Percentiles rank a stretch among this genome's conserved stretches.
Conservation (phyloP, 371 early-diverging fungal species). For the Mortierella sp. region DNA sequence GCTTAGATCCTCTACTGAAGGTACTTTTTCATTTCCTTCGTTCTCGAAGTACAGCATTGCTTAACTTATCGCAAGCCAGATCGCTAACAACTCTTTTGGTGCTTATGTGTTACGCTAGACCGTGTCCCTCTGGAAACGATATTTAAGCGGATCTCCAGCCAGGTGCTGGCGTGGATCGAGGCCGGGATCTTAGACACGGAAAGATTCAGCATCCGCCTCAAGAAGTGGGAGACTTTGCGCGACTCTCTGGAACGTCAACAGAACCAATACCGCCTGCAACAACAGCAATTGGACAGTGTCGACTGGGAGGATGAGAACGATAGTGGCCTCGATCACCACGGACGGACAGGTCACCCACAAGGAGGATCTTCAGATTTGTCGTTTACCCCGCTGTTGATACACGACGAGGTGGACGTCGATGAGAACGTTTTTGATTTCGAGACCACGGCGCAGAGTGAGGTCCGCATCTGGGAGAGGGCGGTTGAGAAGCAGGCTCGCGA, state of each 20-base stretch:
- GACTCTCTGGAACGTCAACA: slow-evolving; percentile 20
- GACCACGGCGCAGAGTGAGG: slow-evolving; percentile 16
- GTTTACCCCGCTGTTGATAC: slow-evolving; percentile 34
- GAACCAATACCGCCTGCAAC: slow-evolving; percentile 14
- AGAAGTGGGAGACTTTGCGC: slow-evolving; percentile 24
- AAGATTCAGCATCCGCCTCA: slow-evolving; percentile 31
- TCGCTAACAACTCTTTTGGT: not conserved
- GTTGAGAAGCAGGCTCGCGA: slow-evolving; percentile 20
- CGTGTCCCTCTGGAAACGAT: slow-evolving; percentile 32
- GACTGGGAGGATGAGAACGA: not conserved
- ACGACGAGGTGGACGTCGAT: slow-evolving; percentile 42
- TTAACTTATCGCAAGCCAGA: not conserved
- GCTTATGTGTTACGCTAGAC: not conserved
- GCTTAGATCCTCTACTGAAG: slow-evolving; percentile 22
- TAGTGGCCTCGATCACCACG: not conserved
- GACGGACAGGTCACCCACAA: not conserved
- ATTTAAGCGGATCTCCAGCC: slow-evolving; percentile 23
- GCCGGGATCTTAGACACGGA: slow-evolving; percentile 35
- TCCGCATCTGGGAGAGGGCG: slow-evolving; percentile 23
- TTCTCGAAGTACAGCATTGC: not conserved
- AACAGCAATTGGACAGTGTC: not conserved
- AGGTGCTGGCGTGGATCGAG: slow-evolving; percentile 28
- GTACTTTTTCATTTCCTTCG: slow-evolving; percentile 6
- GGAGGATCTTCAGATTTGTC: not conserved
- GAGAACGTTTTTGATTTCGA: slow-evolving; percentile 36